Evolutionary conservation across 352 stramenopile species (phyloP).

Genomic region (Globisporangium rhizosaccharum): DNA sequence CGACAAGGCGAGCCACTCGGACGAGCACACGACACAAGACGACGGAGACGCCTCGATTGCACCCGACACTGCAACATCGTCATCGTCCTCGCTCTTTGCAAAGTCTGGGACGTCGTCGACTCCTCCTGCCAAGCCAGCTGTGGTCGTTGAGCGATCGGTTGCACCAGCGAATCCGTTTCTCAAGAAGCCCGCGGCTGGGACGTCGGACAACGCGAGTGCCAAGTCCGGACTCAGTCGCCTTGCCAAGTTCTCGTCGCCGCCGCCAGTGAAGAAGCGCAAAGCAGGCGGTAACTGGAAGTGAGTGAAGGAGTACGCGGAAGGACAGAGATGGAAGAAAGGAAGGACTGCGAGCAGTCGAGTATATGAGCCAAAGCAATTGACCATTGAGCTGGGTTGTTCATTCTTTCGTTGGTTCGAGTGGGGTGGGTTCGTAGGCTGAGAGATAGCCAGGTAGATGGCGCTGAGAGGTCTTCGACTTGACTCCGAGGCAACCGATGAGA

Average conservation of each 20-base stretch:
- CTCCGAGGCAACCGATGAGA: too few species aligned
- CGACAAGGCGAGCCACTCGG: slow-evolving; percentile 1
- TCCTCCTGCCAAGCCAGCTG: not conserved
- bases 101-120: not conserved
- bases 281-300: slow-evolving; percentile 22
- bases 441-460: too few species aligned
- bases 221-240: slow-evolving; percentile 46
- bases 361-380: not conserved
- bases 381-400: too few species aligned
- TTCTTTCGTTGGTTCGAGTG: too few species aligned
- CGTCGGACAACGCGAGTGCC: slow-evolving; percentile 1
- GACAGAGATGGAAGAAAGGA: not conserved
- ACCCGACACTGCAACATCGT: not conserved
- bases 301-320: not conserved
- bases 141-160: slow-evolving; percentile 32
- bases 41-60: not conserved
- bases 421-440: too few species aligned
- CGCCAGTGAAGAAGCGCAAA: slow-evolving; percentile 28
- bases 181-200: slow-evolving; percentile 36
- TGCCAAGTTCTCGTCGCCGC: slow-evolving; percentile 54
- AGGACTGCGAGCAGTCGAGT: not conserved
- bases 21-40: slow-evolving; percentile 4
- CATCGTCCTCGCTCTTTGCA: slow-evolving; percentile 13
- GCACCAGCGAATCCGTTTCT: slow-evolving; percentile 68
- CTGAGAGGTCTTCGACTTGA: too few species aligned